Base-by-base conservation (phyloP, 2,329 filamentous ascomycete species). In the Fusarium poae region DNA sequence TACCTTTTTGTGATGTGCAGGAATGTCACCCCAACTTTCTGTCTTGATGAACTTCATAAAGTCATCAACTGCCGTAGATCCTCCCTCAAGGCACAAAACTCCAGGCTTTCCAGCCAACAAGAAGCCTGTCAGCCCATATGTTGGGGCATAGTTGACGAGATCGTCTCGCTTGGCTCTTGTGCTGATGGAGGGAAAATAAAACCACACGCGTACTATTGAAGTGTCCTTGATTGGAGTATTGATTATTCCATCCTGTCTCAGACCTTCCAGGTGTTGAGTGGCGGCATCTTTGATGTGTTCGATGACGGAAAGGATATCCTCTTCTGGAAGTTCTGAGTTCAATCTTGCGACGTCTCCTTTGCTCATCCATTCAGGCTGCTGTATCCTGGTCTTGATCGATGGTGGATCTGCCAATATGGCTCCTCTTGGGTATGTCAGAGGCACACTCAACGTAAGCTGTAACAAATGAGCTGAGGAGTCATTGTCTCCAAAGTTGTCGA, bases 41-140 rank as follows among this genome's bases (percentile, higher is more conserved):
- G 86, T 89, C 76, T 88, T 88, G 77, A 89, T 89, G 58, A 86
- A 88, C 29, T 81, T 84, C 87, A 89, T 89, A 68, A 88, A 89
- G 12, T 82, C 82, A 57, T 89, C 86, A 3, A 89, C 82, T 27
- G 79, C 73, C 10, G 70, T 49, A 0, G 85, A 83, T 0, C 55
- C 73, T 11, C 85, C 85, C 72, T 87, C 85, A 0, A 87, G 76
- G 53, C 85, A 87, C 4, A 87, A 65, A 2, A 83, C 77, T 3
- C 87, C 87, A 0, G 87, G 87, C 63, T 89, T 89, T 0, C 87
- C 87, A 0, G 87, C 87, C 18, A 87, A 78, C 5, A 89, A 81
- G 68, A 89, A 89, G 0, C 87, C 87, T 0, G 86, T 88, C 1
- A 89, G 80, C 4, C 72, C 76, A 72, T 88, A 87, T 0, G 72